Conservation (phyloP, 257 asterid species). For the Rubia yunnanensis region DNA sequence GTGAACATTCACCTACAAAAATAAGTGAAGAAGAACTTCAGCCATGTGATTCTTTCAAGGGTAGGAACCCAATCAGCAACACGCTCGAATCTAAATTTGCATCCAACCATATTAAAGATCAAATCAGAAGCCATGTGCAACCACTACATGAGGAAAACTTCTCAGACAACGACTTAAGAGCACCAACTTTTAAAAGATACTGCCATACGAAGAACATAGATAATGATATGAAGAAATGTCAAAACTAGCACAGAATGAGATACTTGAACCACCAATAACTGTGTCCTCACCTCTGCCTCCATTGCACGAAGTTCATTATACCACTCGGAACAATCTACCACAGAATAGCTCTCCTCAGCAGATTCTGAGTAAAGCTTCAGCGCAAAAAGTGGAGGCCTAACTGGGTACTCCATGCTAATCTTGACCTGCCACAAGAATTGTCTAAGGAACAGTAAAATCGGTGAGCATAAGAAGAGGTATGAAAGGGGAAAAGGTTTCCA, state of each 20-base stretch:
- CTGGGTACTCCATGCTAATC: slow-evolving; percentile 77
- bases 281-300: slow-evolving; percentile 77
- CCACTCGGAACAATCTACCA: slow-evolving; percentile 43
- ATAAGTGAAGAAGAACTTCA: slow-evolving; percentile 12
- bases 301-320: slow-evolving; percentile 89
- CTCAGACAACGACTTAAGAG: neutral
- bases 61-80: neutral
- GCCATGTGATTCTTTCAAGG: neutral
- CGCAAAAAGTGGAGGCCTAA: slow-evolving; percentile 71
- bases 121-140: neutral
- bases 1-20: slow-evolving; percentile 76
- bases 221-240: neutral
- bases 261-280: neutral
- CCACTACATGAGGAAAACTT: neutral
- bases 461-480: slow-evolving; percentile 6
- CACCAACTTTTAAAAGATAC: neutral
- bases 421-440: slow-evolving; percentile 42
- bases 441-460: slow-evolving; percentile 1
- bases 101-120: neutral
- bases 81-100: neutral
- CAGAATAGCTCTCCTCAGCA: slow-evolving; percentile 36
- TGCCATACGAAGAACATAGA: neutral
- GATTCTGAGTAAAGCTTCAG: slow-evolving; percentile 36
- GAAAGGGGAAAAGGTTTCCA: slow-evolving; percentile 13
- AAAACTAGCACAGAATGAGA: neutral